Evolutionary conservation across 2,329 filamentous ascomycete genomes (phyloP).

Genomic region (Thermothelomyces thermophilus): DNA sequence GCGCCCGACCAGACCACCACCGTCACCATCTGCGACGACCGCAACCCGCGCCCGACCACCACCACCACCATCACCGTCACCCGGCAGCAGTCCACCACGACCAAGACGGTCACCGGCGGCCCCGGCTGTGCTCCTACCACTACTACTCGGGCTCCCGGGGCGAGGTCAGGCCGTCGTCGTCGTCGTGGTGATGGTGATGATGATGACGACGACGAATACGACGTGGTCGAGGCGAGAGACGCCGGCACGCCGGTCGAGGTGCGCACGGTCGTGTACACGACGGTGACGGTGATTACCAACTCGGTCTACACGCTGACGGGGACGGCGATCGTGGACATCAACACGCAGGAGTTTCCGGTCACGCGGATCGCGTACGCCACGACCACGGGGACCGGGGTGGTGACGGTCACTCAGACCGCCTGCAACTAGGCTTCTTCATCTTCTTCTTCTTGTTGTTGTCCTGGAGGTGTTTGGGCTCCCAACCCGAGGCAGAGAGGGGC

Average conservation of each 20-base stretch:
- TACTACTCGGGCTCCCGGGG: background rate
- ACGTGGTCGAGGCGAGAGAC: background rate
- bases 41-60: background rate
- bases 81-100: background rate
- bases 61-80: background rate
- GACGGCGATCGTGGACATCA: constrained; percentile 15
- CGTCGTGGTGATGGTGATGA: too few relatives aligned
- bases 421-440: background rate
- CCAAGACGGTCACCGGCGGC: background rate
- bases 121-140: background rate
- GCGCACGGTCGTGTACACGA: constrained; percentile 14
- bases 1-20: background rate
- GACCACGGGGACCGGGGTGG: background rate
- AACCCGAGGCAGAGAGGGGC: too few relatives aligned
- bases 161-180: too few relatives aligned
- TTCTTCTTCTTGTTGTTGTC: too few relatives aligned
- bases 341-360: constrained; percentile 8
- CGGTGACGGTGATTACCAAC: constrained; percentile 14
- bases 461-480: background rate
- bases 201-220: background rate
- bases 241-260: constrained; percentile 8
- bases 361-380: constrained; percentile 9
- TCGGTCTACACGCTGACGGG: constrained; percentile 13
- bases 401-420: constrained; percentile 4
- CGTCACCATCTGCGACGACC: background rate